Base-by-base conservation (phyloP, 768 basidiomycete genomes). In the Termitomyces sp. region DNA sequence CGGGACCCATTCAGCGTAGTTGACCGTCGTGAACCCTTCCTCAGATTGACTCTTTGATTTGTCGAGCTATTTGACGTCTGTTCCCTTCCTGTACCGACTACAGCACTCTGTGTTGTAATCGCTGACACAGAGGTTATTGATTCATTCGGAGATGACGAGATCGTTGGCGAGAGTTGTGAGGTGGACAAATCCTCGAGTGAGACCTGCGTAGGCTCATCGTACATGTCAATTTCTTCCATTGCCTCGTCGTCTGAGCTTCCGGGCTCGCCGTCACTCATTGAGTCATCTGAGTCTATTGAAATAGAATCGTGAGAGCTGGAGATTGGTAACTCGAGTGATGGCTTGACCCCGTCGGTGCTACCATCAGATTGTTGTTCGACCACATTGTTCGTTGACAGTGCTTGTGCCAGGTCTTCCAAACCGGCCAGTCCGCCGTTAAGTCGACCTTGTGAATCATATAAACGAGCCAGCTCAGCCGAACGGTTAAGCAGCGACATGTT, bases 401-500 rank as follows among this genome's bases (percentile, higher is more conserved):
- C 91, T 28, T 86, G 84, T 0, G 94, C 92, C 7, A 99, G 76
- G 55, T 91, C 87, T 68, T 97, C 94, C 54, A 97, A 75, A 13
- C 88, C 87, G 2, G 84, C 75, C 12, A 97, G 73, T 6, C 96
- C 95, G n/a, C 94, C 94, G 63, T 87, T 85, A 44, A 99, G 73
- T 28, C 91, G 84, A 20, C 96, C 96, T 53, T 92, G 84, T 1
- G 77, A 74, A 66, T 92, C 92, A 70, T 93, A 94, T n/a, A 86
- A 75, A 24, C 83, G 78, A 47, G 83, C 81, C 56, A 80, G 85
- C 48, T 88, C 85, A 0, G 81, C 68, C 1, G 82, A 73, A 10
- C 97, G 91, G 69, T 98, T 98, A 28, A 98, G 78, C 24, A 98
- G 81, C 6, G 91, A 87, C 96, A 99, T 98, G 66, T 97, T 98